phyloP scores from a whole-genome alignment of 768 basidiomycete genomes.

The Tulasnella sp. region DNA sequence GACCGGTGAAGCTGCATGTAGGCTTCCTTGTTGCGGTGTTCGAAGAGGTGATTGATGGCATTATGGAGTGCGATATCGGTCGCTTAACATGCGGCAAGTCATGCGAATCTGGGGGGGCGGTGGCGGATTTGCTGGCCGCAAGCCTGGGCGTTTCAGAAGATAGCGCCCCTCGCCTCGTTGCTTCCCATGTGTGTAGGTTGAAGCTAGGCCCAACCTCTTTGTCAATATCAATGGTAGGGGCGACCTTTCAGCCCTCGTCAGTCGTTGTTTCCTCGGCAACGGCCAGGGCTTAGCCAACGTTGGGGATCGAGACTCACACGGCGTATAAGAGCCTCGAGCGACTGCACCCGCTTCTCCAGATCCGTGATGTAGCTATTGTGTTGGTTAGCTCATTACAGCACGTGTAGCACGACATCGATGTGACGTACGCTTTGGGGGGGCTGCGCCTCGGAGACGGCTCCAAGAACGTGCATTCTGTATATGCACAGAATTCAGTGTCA shows the following conservation, averaged over 20 bases:
- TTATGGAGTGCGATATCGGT: background rate
- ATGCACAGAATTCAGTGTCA: constrained; percentile 25
- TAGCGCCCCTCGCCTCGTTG: constrained; percentile 25
- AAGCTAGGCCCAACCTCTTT: constrained; percentile 14
- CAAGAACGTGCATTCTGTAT: constrained; percentile 41
- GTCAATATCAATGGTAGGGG: constrained; percentile 25
- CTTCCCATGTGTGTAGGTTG: constrained; percentile 1
- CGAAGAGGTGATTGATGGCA: background rate
- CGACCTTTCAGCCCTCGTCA: constrained; percentile 21
- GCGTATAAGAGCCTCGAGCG: constrained; percentile 40
- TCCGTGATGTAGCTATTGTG: constrained; percentile 36
- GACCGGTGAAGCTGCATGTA: background rate
- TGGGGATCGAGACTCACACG: constrained; percentile 32
- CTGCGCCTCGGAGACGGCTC: constrained; percentile 37
- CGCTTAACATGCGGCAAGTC: background rate
- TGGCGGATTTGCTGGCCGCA: background rate
- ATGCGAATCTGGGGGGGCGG: background rate
- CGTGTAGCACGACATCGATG: background rate
- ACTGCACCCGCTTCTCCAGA: constrained; percentile 43
- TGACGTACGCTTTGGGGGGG: constrained; percentile 36
- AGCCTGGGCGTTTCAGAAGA: constrained; percentile 25
- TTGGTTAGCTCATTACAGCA: background rate
- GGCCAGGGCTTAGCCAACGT: constrained; percentile 26
- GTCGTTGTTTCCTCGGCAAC: background rate
- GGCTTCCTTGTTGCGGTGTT: background rate